Percentiles rank a stretch among this genome's conserved stretches.
Conservation (phyloP, 805 yeast species). For the Metschnikowia henanensis region DNA sequence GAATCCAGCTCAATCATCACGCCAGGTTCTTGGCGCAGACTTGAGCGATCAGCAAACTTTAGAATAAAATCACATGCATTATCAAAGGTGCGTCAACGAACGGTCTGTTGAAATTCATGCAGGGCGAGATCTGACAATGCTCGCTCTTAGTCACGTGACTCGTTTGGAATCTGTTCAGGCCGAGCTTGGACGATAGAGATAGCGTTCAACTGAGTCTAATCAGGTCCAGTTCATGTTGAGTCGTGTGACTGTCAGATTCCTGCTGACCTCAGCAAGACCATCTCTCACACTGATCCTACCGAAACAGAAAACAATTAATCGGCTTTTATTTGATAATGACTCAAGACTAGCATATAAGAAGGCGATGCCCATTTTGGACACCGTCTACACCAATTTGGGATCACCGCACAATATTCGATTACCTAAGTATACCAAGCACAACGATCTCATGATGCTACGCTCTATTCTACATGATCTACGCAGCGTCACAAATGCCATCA, state of each 20-base stretch:
- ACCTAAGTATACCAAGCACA: constrained; percentile 50
- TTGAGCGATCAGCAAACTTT: neutral
- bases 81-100: neutral
- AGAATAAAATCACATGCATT: neutral
- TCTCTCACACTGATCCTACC: constrained; percentile 47
- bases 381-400: constrained; percentile 50
- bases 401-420: constrained; percentile 34
- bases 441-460: constrained; percentile 69
- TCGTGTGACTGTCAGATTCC: constrained; percentile 4
- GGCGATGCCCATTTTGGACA: constrained; percentile 52
- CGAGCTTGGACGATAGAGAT: too few species aligned
- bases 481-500: constrained; percentile 56
- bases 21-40: too few species aligned
- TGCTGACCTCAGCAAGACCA: constrained; percentile 22
- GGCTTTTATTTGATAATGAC: constrained; percentile 66
- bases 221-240: too few species aligned
- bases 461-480: constrained; percentile 63
- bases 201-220: too few species aligned
- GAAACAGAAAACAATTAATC: constrained; percentile 52
- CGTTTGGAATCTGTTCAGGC: neutral
- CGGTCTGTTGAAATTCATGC: neutral
- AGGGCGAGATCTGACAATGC: neutral
- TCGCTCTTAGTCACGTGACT: neutral
- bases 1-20: too few species aligned
- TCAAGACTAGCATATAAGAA: constrained; percentile 53